Conservation (phyloP, 495 filamentous ascomycete genomes). For the Trichocladium antarcticum region DNA sequence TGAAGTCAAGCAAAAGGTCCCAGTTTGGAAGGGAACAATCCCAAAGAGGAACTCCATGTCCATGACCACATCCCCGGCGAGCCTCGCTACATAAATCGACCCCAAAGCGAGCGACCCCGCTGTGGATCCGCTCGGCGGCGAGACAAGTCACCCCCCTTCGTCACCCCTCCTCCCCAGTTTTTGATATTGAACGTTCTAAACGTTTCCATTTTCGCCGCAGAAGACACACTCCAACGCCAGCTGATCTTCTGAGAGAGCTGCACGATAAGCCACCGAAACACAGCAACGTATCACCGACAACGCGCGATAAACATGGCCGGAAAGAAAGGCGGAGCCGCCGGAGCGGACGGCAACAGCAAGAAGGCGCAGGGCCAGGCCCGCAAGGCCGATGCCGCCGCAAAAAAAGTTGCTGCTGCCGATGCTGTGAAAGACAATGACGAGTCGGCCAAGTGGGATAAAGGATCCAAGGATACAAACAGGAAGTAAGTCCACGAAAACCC, state of each 20-base stretch:
- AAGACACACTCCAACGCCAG: background rate
- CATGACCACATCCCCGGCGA: too few species aligned
- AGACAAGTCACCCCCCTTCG: too few species aligned
- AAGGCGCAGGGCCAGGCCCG: constrained; percentile 83
- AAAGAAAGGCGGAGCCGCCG: constrained; percentile 56
- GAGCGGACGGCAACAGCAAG: constrained; percentile 70
- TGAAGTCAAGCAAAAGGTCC: too few species aligned
- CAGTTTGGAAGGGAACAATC: too few species aligned
- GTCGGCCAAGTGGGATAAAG: constrained; percentile 71
- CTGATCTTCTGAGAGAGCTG: constrained; percentile 13
- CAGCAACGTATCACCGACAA: background rate
- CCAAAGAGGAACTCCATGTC: too few species aligned
- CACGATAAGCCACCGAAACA: constrained; percentile 17
- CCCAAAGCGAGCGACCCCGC: too few species aligned
- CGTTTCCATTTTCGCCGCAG: too few species aligned
- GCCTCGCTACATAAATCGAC: too few species aligned
- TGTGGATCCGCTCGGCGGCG: too few species aligned
- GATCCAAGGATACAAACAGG: constrained; percentile 70
- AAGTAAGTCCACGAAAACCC: constrained; percentile 48
- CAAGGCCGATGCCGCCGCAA: constrained; percentile 78
- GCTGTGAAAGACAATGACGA: constrained; percentile 58
- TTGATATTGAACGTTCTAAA: too few species aligned
- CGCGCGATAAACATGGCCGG: constrained; percentile 12
- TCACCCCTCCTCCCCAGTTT: too few species aligned
- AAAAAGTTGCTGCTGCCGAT: constrained; percentile 61